A percentile compares a stretch with the other conserved stretches of the same genome.
Conservation (phyloP, 176 grass and related monocot species). For the Carex pumila region DNA sequence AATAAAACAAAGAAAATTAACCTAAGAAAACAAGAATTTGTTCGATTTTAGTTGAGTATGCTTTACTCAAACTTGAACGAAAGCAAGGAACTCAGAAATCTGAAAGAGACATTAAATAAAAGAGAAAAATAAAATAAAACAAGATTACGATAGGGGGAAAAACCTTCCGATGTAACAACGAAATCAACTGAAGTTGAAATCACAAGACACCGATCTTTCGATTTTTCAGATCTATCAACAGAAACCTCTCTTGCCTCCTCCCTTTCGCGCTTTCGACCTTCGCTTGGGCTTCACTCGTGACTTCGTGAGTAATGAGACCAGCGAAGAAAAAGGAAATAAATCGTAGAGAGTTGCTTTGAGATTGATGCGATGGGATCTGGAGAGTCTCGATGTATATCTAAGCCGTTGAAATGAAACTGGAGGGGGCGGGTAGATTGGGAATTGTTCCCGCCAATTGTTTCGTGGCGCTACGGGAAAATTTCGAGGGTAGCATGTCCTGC, state of each 20-base stretch:
- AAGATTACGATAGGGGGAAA: background rate
- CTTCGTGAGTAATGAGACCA: background rate
- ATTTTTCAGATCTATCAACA: slow-evolving; percentile 12
- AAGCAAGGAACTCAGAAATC: background rate
- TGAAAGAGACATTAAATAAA: background rate
- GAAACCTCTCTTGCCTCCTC: background rate
- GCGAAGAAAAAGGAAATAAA: background rate
- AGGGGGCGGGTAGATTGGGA: slow-evolving; percentile 10
- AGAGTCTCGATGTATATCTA: background rate
- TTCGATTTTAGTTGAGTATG: background rate
- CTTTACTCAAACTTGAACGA: background rate
- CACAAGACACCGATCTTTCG: background rate
- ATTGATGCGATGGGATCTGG: background rate
- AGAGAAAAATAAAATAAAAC: background rate
- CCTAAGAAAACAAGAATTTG: background rate
- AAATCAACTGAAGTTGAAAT: background rate
- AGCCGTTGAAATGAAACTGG: slow-evolving; percentile 1
- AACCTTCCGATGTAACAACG: background rate
- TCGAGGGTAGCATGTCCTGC: background rate
- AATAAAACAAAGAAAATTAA: slow-evolving; percentile 12
- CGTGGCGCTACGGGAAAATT: slow-evolving; percentile 6
- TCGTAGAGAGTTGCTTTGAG: background rate
- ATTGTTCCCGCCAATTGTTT: slow-evolving; percentile 21
- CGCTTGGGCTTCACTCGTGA: background rate
- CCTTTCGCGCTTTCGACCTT: background rate